A percentile compares a stretch with the other conserved stretches of the same genome.
These are phyloP conservation scores for Pyrus betulifolia DNA, from an alignment of 306 rosid species.

Conservation along the genomic window DNA sequence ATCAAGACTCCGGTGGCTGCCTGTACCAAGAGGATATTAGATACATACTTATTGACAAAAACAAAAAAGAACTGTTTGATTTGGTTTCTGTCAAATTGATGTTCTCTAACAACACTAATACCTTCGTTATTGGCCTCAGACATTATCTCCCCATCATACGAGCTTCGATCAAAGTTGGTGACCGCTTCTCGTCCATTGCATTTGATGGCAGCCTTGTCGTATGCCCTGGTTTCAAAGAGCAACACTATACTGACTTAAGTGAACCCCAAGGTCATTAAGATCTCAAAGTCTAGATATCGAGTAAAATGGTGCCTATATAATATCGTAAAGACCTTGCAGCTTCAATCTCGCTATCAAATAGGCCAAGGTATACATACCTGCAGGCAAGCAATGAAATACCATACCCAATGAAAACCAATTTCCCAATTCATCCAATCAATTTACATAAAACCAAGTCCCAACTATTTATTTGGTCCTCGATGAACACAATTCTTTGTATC, in stretches of 20 bases:
- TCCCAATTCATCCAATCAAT: constrained; percentile 12
- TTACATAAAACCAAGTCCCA: neutral
- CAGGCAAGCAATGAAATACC: constrained; percentile 38
- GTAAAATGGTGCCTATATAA: constrained; percentile 5
- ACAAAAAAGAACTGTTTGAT: neutral
- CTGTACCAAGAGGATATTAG: constrained; percentile 26
- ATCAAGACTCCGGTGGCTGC: constrained; percentile 51
- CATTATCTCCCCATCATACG: constrained; percentile 43
- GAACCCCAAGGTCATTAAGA: neutral
- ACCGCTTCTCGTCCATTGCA: constrained; percentile 86
- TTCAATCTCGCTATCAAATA: constrained; percentile 81
- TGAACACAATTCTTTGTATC: neutral
- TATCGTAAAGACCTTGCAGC: constrained; percentile 78
- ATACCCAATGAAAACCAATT: constrained; percentile 23
- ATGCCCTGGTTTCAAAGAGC: constrained; percentile 53
- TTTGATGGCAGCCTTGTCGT: constrained; percentile 86
- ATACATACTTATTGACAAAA: neutral
- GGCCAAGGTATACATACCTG: constrained; percentile 94
- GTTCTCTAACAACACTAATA: neutral
- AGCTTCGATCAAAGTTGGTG: constrained; percentile 72
- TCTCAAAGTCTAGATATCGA: constrained; percentile 10
- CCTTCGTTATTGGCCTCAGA: constrained; percentile 58
- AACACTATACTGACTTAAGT: constrained; percentile 8
- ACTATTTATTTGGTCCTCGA: neutral
- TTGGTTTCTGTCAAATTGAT: too few relatives aligned